Percentiles rank a stretch among this genome's conserved stretches.
Conservation (phyloP, 2,329 filamentous ascomycete genomes). For the Pseudofabraea citricarpa region DNA sequence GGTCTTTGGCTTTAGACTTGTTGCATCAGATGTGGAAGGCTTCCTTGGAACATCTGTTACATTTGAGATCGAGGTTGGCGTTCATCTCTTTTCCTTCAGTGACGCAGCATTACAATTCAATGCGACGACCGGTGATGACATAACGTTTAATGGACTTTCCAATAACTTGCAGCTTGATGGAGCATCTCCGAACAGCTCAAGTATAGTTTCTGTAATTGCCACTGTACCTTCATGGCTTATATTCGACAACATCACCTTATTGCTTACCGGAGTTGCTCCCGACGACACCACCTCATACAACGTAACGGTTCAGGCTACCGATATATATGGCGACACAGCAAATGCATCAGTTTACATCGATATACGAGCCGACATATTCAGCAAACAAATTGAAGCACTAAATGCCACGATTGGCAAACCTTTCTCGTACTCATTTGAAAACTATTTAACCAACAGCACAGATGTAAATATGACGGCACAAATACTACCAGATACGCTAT, state of each 20-base stretch:
- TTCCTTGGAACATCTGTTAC: slow-evolving; percentile 62
- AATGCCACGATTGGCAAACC: slow-evolving; percentile 20
- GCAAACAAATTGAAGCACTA: slow-evolving; percentile 11
- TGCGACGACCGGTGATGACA: slow-evolving; percentile 44
- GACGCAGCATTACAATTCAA: slow-evolving; percentile 52
- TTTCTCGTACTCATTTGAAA: slow-evolving; percentile 20
- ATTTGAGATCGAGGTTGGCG: slow-evolving; percentile 70
- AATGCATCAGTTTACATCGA: slow-evolving; percentile 45
- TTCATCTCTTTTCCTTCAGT: slow-evolving; percentile 62
- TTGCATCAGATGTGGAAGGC: slow-evolving; percentile 75
- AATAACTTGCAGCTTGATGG: slow-evolving; percentile 54
- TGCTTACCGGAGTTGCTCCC: slow-evolving; percentile 60
- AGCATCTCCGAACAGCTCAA: slow-evolving; percentile 38
- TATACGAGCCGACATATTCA: slow-evolving; percentile 15
- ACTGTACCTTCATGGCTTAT: slow-evolving; percentile 64
- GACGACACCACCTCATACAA: slow-evolving; percentile 53
- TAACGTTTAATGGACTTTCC: slow-evolving; percentile 49
- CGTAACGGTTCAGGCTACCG: slow-evolving; percentile 55
- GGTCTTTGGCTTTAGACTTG: slow-evolving; percentile 64
- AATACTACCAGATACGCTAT: slow-evolving; percentile 14
- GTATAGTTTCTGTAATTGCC: slow-evolving; percentile 47
- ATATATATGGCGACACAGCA: slow-evolving; percentile 55
- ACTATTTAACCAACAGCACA: slow-evolving; percentile 17
- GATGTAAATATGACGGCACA: slow-evolving; percentile 15
- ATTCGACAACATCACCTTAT: slow-evolving; percentile 57